phyloP scores from a whole-genome alignment of 305 asterid genomes.

The Plantago lanceolata region DNA sequence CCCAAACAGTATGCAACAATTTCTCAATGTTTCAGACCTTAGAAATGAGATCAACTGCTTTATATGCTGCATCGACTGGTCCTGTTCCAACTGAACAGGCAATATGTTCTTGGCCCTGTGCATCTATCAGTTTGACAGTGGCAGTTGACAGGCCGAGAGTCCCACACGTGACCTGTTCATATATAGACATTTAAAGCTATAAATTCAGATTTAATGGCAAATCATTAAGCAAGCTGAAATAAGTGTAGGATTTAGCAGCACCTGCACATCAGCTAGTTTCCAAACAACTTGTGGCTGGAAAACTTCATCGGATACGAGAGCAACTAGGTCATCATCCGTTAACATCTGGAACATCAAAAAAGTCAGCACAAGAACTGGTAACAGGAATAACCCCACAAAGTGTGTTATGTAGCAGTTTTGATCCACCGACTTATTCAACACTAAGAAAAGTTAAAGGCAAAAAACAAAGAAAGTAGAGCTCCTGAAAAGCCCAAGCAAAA shows the following conservation, averaged over 20 bases:
- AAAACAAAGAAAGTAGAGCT: not conserved
- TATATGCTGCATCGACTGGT: conserved; percentile 94
- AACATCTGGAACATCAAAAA: conserved; percentile 43
- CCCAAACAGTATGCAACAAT: not conserved
- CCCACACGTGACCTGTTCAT: conserved; percentile 76
- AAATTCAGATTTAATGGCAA: conserved; percentile 15
- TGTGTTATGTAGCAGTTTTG: conserved; percentile 1
- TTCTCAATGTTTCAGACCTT: conserved; percentile 47
- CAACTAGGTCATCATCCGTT: conserved; percentile 85
- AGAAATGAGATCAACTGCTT: conserved; percentile 79
- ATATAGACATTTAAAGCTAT: not conserved
- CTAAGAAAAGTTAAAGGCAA: not conserved
- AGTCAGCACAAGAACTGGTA: not conserved
- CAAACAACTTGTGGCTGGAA: conserved; percentile 82
- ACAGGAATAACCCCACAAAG: not conserved
- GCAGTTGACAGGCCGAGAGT: conserved; percentile 64
- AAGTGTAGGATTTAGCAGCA: conserved; percentile 22
- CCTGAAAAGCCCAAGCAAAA: conserved; percentile 1
- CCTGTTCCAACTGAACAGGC: conserved; percentile 93
- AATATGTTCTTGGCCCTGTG: conserved; percentile 54
- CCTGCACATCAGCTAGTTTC: conserved; percentile 86
- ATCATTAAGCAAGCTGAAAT: conserved; percentile 12
- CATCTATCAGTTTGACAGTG: conserved; percentile 70
- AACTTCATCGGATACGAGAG: conserved; percentile 81
- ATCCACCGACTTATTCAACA: not conserved